Percentiles rank a stretch among this genome's conserved stretches.
phyloP scores from a whole-genome alignment of 2,329 filamentous ascomycete genomes.

The Trichophyton mentagrophytes region DNA sequence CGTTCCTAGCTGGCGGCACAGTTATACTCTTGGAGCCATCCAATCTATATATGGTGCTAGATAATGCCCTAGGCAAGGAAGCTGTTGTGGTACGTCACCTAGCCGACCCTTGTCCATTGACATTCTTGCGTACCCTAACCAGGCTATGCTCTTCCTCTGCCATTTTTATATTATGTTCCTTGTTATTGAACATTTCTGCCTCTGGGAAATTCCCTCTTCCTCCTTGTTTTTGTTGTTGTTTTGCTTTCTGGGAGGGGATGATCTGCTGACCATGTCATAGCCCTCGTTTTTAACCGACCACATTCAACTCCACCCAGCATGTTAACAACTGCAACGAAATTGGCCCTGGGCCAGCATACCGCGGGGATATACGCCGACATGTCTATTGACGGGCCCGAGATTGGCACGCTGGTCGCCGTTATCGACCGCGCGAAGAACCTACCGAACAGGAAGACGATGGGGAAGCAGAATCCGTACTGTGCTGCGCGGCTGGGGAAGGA shows the following conservation, averaged over 20 bases:
- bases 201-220: neutral
- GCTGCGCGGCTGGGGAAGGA: conserved; percentile 89
- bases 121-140: neutral
- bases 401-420: conserved; percentile 83
- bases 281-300: neutral
- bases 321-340: conserved; percentile 9
- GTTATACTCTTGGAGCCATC: neutral
- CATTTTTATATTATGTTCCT: neutral
- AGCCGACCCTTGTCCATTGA: neutral
- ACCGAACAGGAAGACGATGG: conserved; percentile 92
- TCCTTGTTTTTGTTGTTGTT: neutral
- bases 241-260: neutral
- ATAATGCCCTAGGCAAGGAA: neutral
- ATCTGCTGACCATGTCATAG: neutral
- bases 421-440: conserved; percentile 94
- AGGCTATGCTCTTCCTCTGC: neutral
- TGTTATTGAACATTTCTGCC: neutral
- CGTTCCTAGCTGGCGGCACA: neutral
- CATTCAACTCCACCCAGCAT: neutral
- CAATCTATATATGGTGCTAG: neutral
- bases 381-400: conserved; percentile 80
- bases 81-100: conserved; percentile 6
- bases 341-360: conserved; percentile 44
- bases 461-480: conserved; percentile 96
- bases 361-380: conserved; percentile 91